phyloP scores from a whole-genome alignment of 1,284 basidiomycete species.

The Cronartium ribicola region DNA sequence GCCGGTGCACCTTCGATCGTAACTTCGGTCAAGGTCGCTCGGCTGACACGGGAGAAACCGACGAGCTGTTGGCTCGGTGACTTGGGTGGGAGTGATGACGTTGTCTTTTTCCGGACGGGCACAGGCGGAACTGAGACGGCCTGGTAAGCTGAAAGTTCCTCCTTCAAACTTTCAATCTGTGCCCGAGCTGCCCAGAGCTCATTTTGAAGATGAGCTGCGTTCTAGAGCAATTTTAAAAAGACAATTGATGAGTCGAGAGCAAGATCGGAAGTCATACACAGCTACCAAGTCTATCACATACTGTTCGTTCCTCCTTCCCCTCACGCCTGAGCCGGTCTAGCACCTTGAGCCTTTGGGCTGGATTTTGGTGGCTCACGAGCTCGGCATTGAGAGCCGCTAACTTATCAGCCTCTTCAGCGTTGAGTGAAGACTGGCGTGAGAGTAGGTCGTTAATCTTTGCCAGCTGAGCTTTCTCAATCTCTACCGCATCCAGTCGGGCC shows the following conservation, averaged over 20 bases:
- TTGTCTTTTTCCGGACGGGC: background rate
- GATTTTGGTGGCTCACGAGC: constrained; percentile 36
- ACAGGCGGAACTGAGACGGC: constrained; percentile 3
- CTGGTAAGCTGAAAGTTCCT: constrained; percentile 33
- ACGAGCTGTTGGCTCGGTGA: constrained; percentile 13
- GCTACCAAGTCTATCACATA: background rate
- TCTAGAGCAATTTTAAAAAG: constrained; percentile 5
- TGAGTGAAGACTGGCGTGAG: constrained; percentile 17
- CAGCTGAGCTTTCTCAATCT: constrained; percentile 17
- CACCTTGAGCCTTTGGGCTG: constrained; percentile 28
- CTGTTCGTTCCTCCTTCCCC: constrained; percentile 31
- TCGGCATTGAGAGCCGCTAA: constrained; percentile 23
- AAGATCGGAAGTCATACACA: background rate
- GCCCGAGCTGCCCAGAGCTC: constrained; percentile 18
- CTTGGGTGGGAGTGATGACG: background rate
- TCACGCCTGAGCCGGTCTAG: constrained; percentile 30
- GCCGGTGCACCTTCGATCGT: constrained; percentile 11
- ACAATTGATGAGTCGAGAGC: background rate
- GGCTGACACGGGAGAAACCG: constrained; percentile 20
- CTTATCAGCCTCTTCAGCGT: constrained; percentile 32
- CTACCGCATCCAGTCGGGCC: constrained; percentile 18
- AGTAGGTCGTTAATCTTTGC: constrained; percentile 30
- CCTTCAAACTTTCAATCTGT: constrained; percentile 23
- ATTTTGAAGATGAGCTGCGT: constrained; percentile 21
- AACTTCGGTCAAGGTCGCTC: constrained; percentile 21